Conservation (phyloP, 345 rosid genomes). For the Arabidopsis arenosa region DNA sequence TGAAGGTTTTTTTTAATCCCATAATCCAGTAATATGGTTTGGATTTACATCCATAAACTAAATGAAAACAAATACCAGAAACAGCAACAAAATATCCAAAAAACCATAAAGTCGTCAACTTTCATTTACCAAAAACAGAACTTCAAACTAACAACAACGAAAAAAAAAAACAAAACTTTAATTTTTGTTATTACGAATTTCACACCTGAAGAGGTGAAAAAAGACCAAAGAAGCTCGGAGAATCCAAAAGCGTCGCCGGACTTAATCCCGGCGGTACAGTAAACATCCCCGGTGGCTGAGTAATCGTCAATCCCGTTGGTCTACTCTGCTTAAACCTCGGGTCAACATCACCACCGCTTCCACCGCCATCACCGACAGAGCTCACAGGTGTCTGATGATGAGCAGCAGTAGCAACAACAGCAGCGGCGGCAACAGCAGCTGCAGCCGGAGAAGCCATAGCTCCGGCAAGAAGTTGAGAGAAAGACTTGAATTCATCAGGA, state of each 20-base stretch:
- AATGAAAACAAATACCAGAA: constrained; percentile 7
- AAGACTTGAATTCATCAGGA: constrained; percentile 69
- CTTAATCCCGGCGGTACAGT: constrained; percentile 58
- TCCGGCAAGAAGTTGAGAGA: constrained; percentile 87
- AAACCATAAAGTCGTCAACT: constrained; percentile 24
- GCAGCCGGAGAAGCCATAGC: constrained; percentile 72
- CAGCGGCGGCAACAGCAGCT: constrained; percentile 34
- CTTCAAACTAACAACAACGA: not conserved
- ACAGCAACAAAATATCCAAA: constrained; percentile 5
- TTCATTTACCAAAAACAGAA: constrained; percentile 36
- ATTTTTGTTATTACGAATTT: not conserved
- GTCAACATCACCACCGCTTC: constrained; percentile 43
- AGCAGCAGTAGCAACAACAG: constrained; percentile 38
- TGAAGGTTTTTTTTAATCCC: not conserved
- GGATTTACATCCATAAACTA: constrained; percentile 19
- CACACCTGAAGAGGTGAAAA: constrained; percentile 71
- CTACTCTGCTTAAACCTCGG: constrained; percentile 54
- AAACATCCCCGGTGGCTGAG: constrained; percentile 57
- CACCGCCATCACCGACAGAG: constrained; percentile 41
- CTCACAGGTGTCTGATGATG: constrained; percentile 37
- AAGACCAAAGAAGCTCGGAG: constrained; percentile 71
- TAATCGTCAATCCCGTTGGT: constrained; percentile 55
- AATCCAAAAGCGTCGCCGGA: constrained; percentile 63
- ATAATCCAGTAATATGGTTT: not conserved
- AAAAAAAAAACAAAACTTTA: not conserved